Evolutionary conservation across 495 filamentous ascomycete species (phyloP), one percentile per base, ranked within the genome.

Genomic region (Aspergillus nanangensis): DNA sequence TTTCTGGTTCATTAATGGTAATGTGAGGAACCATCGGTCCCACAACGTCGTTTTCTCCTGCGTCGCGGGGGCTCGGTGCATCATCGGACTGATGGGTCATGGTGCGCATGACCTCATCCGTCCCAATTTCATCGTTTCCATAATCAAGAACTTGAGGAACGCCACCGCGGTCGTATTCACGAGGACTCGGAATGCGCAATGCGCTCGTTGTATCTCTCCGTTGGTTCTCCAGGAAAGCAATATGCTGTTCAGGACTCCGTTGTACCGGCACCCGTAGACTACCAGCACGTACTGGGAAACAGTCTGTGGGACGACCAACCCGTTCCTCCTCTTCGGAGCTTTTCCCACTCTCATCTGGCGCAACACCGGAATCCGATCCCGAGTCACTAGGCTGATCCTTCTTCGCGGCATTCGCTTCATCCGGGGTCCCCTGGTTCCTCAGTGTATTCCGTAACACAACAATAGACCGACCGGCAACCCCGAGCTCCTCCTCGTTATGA

Each of bases 151-250:
- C 67, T 50, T 83, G 61, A 0, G 90, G 90, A 3, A 82, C 67
- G 17, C 85, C 76, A 20, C 91, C 91, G 18, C 77, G 78, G 47
- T 96, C 91, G 45, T 84, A 89, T 51, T 94, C 91, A 54, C 88
- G 74, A 2, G 90, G 91, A 34, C 88, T 88, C 0, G 91, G 91
- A 47, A 96, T 95, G 17, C 88, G 83, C 21, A 95, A 62, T 1
- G 87, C 80, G 11, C 78, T 77, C 53, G n/a, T n/a, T n/a, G 80
- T 82, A 50, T 84, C 83, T 45, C 84, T 84, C n/a, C 88, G 77
- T 57, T 94, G 90, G 15, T 87, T 83, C 62, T 95, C 83, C 14
- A 95, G 61, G 56, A 96, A 88, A 3, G 85, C 87, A 50, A 95
- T 91, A 56, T 92, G 85, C 47, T 90, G 83, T 45, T 90, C 87